Evolutionary conservation across 164 flowering plant genomes (phyloP).

Genomic region (Vitis rotundifolia): DNA sequence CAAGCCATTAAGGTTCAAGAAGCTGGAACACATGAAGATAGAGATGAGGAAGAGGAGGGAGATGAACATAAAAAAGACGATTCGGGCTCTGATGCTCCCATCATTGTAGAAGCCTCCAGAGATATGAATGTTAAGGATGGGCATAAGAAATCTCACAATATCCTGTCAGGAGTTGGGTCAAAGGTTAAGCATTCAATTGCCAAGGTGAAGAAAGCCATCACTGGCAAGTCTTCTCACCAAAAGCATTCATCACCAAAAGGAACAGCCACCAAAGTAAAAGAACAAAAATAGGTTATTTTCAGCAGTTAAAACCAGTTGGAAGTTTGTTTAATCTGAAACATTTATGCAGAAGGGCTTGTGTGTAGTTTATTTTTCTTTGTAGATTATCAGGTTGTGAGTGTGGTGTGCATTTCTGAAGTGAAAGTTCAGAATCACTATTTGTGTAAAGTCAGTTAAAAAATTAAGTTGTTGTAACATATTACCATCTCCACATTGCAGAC

Average conservation of each 20-base stretch:
- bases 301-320: not conserved
- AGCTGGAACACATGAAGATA: conserved; percentile 34
- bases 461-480: not conserved
- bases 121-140: conserved; percentile 48
- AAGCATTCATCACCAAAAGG: conserved; percentile 32
- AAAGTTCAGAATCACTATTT: not conserved
- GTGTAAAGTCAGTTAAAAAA: conserved; percentile 1
- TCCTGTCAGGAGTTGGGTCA: conserved; percentile 83
- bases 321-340: not conserved
- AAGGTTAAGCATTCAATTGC: conserved; percentile 88
- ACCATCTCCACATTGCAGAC: not conserved
- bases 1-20: conserved; percentile 28
- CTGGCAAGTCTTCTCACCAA: conserved; percentile 63
- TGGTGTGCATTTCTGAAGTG: not conserved
- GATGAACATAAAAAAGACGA: conserved; percentile 37
- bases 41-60: conserved; percentile 35
- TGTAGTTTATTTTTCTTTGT: not conserved
- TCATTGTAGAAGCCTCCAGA: conserved; percentile 57
- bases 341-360: not conserved
- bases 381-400: not conserved
- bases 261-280: conserved; percentile 41
- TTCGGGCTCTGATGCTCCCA: conserved; percentile 48
- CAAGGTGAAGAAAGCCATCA: conserved; percentile 85
- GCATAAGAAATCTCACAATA: conserved; percentile 68
- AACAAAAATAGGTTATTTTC: not conserved